A percentile compares a stretch with the other conserved stretches of the same genome.
Conservation (phyloP, 805 yeast genomes). For the Saccharomycopsis fodiens region DNA sequence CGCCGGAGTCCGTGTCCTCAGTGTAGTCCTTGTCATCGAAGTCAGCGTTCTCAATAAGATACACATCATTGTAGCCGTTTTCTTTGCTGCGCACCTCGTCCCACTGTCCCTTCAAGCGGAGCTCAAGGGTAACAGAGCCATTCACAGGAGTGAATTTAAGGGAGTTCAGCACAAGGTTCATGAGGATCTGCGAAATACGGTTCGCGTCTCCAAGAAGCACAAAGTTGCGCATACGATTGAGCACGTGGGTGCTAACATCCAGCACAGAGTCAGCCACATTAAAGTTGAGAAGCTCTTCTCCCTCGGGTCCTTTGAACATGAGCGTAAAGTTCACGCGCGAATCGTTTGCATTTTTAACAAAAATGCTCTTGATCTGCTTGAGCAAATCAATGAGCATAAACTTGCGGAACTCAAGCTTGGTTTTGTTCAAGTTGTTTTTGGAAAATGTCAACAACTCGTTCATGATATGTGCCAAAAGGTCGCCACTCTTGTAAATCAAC, state of each 20-base stretch:
- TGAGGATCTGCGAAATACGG: conserved; percentile 82
- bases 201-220: conserved; percentile 82
- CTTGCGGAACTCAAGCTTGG: conserved; percentile 75
- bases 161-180: conserved; percentile 87
- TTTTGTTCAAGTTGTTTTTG: conserved; percentile 79
- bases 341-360: conserved; percentile 70
- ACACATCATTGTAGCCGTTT: conserved; percentile 39
- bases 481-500: conserved; percentile 86
- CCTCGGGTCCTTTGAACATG: conserved; percentile 31
- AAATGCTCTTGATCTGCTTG: conserved; percentile 77
- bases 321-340: conserved; percentile 65
- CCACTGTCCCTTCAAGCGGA: conserved; percentile 63
- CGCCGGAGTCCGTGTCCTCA: conserved; percentile 21
- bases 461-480: conserved; percentile 75
- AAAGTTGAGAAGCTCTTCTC: background rate
- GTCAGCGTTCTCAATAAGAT: conserved; percentile 28
- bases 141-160: conserved; percentile 88
- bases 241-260: background rate
- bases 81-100: conserved; percentile 44
- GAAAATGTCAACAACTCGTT: conserved; percentile 89
- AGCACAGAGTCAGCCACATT: background rate
- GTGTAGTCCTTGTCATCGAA: conserved; percentile 28
- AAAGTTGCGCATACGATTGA: conserved; percentile 46
- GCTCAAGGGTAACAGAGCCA: conserved; percentile 64
- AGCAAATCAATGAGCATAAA: conserved; percentile 77